Conservation (phyloP, 2,329 filamentous ascomycete genomes). For the Claviceps africana region DNA sequence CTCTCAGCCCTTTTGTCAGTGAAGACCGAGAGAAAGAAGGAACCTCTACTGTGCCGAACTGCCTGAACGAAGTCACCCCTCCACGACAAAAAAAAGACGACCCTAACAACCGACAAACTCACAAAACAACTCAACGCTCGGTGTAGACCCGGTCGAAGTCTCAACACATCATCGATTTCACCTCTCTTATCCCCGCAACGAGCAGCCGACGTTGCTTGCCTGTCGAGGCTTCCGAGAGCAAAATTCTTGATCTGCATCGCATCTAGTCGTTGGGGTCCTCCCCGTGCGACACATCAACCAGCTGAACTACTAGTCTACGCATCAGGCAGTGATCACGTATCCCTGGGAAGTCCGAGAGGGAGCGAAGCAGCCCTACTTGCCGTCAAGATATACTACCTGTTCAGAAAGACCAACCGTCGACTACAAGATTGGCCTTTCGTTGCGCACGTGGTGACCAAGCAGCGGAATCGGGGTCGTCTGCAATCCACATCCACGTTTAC, state of each 20-base stretch:
- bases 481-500: neutral
- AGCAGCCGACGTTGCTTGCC: neutral
- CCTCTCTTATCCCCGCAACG: neutral
- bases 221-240: slow-evolving; percentile 5
- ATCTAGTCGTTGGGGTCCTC: slow-evolving; percentile 15
- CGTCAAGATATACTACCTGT: neutral
- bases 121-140: neutral
- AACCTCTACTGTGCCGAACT: slow-evolving; percentile 2
- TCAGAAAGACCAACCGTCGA: neutral
- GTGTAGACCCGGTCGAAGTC: neutral
- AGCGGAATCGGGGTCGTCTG: neutral
- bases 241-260: slow-evolving; percentile 5
- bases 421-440: neutral
- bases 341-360: neutral
- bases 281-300: slow-evolving; percentile 8
- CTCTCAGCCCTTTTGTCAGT: slow-evolving; percentile 4
- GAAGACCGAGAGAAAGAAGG: slow-evolving; percentile 21
- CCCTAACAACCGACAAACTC: neutral
- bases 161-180: neutral
- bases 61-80: neutral
- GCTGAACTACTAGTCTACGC: neutral
- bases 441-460: neutral
- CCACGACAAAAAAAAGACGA: neutral
- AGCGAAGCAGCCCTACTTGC: neutral
- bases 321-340: neutral